These are phyloP conservation scores for Capsicum pubescens DNA, from an alignment of 257 asterid genomes.

Conservation along the genomic window DNA sequence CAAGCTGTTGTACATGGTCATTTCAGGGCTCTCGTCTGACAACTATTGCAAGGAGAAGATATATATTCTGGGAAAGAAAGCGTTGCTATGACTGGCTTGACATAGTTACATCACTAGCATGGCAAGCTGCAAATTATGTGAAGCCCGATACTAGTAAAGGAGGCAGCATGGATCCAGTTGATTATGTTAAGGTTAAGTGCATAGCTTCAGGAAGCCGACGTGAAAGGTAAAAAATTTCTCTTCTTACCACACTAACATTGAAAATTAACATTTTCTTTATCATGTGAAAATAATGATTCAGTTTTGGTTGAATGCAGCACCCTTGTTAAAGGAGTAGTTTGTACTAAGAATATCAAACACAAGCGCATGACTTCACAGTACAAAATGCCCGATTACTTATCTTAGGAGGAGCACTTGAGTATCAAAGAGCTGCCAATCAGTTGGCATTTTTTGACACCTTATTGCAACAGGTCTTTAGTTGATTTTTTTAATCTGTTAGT, in stretches of 20 bases:
- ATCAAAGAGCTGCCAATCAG: conserved; percentile 81
- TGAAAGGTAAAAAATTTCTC: conserved; percentile 60
- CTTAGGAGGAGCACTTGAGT: conserved; percentile 95
- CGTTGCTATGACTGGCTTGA: conserved; percentile 73
- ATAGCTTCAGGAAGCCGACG: conserved; percentile 83
- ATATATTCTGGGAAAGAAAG: conserved; percentile 48
- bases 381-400: conserved; percentile 83
- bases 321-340: conserved; percentile 84
- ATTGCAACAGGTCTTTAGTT: conserved; percentile 71
- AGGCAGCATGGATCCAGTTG: conserved; percentile 98
- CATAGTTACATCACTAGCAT: conserved; percentile 64
- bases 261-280: not conserved
- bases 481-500: conserved; percentile 21
- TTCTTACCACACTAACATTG: not conserved
- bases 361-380: conserved; percentile 91
- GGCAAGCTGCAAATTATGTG: conserved; percentile 91
- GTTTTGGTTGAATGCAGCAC: conserved; percentile 59
- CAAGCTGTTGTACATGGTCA: conserved; percentile 72
- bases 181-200: conserved; percentile 88
- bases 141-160: conserved; percentile 93
- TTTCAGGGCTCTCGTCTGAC: conserved; percentile 88
- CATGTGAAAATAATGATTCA: conserved; percentile 17
- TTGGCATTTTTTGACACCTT: conserved; percentile 87
- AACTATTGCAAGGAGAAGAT: conserved; percentile 78
- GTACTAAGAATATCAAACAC: conserved; percentile 95